Evolutionary conservation across 2,329 filamentous ascomycete genomes (phyloP).

Genomic region (Aspergillus felis): DNA sequence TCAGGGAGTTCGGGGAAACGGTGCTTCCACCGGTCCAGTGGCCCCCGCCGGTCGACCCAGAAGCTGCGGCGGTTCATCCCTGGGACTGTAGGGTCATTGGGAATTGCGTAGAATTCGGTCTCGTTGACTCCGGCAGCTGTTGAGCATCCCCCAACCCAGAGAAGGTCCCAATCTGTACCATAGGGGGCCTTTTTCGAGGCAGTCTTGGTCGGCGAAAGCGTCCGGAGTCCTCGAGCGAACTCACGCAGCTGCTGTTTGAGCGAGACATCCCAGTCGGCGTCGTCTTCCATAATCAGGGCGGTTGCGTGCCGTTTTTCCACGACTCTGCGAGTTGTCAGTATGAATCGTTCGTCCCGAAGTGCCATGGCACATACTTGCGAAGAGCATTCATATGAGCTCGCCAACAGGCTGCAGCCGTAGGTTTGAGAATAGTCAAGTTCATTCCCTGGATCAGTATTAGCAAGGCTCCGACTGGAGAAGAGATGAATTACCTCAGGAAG

Average conservation of each 20-base stretch:
- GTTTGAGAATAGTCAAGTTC: slow-evolving; percentile 11
- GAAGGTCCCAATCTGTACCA: background rate
- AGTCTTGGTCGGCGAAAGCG: slow-evolving; percentile 26
- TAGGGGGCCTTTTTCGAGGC: slow-evolving; percentile 26
- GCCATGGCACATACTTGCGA: slow-evolving; percentile 18
- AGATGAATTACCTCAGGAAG: slow-evolving; percentile 31
- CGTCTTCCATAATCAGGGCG: slow-evolving; percentile 55
- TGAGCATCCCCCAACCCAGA: background rate
- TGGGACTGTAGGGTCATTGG: background rate
- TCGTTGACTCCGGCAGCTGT: background rate
- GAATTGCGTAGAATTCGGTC: background rate
- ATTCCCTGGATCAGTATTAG: slow-evolving; percentile 11
- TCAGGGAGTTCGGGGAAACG: slow-evolving; percentile 12
- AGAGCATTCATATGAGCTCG: slow-evolving; percentile 39
- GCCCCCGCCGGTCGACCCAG: background rate
- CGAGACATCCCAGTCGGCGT: slow-evolving; percentile 55
- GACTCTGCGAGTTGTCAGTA: slow-evolving; percentile 26
- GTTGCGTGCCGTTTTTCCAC: slow-evolving; percentile 45
- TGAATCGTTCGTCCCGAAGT: background rate
- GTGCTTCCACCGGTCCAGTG: background rate
- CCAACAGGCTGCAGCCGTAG: slow-evolving; percentile 40
- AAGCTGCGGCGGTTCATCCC: background rate
- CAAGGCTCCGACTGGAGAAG: background rate
- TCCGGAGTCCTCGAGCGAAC: slow-evolving; percentile 29
- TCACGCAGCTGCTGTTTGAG: slow-evolving; percentile 47